Base-by-base conservation (phyloP, 2,329 filamentous ascomycete genomes). In the Xylaria sp. region DNA sequence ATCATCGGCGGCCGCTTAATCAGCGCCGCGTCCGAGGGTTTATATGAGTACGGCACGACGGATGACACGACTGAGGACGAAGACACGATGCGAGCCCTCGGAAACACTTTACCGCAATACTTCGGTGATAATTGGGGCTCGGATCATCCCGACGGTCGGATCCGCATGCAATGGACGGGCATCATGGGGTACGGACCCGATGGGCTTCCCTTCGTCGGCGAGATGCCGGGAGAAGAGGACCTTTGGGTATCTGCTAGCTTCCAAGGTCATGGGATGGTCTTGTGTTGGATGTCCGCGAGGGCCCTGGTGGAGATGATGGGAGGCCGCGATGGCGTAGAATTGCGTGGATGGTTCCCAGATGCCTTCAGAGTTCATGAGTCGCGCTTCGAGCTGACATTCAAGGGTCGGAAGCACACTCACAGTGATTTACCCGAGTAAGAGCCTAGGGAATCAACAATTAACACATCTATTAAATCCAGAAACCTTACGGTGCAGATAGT, bases 221-320 rank as follows among this genome's bases (percentile, higher is more conserved):
- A 78, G 61, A 74, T 85, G 60, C 78, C 79, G 2, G 78, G 72
- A 0, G 73, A 80, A 43, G 66, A 76, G 80, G 53, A 82, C 0
- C 70, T 89, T 21, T 88, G 83, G 79, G 76, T 87, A 1, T 79
- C 81, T 33, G 85, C 83, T 2, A 82, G 85, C 5, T 90, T 90
- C 66, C 87, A 88, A 66, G 88, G 88, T 0, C 86, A 90, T 72
- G 87, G 87, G 0, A 90, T 89, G 88, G 87, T 87, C 1, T 73
- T 86, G 33, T 86, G 85, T 57, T 84, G 86, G 77, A 83, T 86
- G 71, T 84, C 82, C 28, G 86, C 86, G 0, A 80, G 83, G 67
- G 87, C 83, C 0, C 68, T 90, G 61, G 83, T 81, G 1, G 75
- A 77, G 31, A 87, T 89, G 83, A 80, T 88, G 64, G 67, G 74